Evolutionary conservation across 352 stramenopile species (phyloP), one percentile per base, ranked within the genome.

Genomic region (Globisporangium alternatum): DNA sequence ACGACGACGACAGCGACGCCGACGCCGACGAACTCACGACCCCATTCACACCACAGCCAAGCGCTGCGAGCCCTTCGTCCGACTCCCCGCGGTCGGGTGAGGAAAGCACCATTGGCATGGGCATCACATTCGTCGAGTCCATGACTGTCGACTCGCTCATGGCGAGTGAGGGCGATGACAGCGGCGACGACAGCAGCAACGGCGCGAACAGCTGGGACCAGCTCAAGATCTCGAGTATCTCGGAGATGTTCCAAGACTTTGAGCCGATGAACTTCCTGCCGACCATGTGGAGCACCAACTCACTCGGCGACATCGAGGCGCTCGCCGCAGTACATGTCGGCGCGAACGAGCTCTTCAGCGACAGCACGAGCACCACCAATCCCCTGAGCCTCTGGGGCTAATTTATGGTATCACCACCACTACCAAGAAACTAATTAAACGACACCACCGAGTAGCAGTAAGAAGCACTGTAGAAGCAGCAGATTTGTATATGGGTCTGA

Each of bases 251-350:
- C 47, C 49, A 72, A n/a, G 76, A 80, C 37, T 81, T 74, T 64
- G 76, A 84, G 31, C 76, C 72, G 9, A 65, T 67, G 60, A 65
- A 63, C n/a, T 69, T 77, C 10, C 8, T 65, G 4, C 69, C 76
- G 12, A 60, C 77, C 13, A 77, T 79, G 70, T 85, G 76, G 76
- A 85, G 76, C 57, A 82, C 76, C 35, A 80, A 78, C 54, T 85
- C 76, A 56, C 70, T 85, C 15, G 76, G 57, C 35, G 62, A 67
- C 63, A 44, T 68, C n/a, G 63, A 83, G 43, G 68, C 73, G 48
- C 66, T 83, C 49, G 66, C 70, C 12, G 28, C 54, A 21, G 53
- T 43, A 8, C 45, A 64, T 33, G 59, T 52, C 25, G 69, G 65
- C 48, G 67, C 65, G 44, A 71, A 78, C 37, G 74, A 83, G 64